Base-by-base conservation (phyloP, 495 filamentous ascomycete species). In the Cryomyces antarcticus region DNA sequence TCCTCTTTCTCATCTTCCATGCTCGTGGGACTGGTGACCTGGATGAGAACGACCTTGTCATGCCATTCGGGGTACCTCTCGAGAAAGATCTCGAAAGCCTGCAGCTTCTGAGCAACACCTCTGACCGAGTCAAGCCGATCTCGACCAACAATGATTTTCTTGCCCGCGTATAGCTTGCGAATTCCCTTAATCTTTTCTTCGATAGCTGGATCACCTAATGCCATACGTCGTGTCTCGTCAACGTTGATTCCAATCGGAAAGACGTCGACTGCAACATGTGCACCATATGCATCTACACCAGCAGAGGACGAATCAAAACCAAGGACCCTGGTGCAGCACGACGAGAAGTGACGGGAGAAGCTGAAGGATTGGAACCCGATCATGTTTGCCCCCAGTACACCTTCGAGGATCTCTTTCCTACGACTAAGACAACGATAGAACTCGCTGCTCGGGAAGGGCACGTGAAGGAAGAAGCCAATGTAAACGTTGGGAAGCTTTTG, bases 101-200 rank as follows among this genome's bases (percentile, higher is more conserved):
- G 80, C 35, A 95, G 66, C 61, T 95, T 95, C 59, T 95, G 87
- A 28, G 80, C 74, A 1, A 95, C 85, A 47, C 87, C 87, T 33
- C 85, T 73, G 41, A 89, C 81, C 52, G 77, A 83, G 59, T 95
- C 87, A 42, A 95, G 60, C 2, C 87, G 78, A 57, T 95, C 87
- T 50, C 87, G 73, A n/a, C 87, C 87, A 44, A 93, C 85, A 44
- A 95, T 93, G 53, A 95, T 80, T 57, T 87, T 88, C 59, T 82
- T 83, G 41, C 73, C 83, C 5, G 61, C 68, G 55, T 93, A 93
- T 44, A 85, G 57, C 39, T 75, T 70, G 51, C 71, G 77, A 28
- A 95, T 70, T 0, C 59, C 67, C 13, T 59, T 59, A 36, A 80
- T 66, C 49, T 81, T 78, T 45, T 78, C 70, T 42, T 78, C 72